phyloP scores from a whole-genome alignment of 139 green algal species.

The Nannochloris sp. region DNA sequence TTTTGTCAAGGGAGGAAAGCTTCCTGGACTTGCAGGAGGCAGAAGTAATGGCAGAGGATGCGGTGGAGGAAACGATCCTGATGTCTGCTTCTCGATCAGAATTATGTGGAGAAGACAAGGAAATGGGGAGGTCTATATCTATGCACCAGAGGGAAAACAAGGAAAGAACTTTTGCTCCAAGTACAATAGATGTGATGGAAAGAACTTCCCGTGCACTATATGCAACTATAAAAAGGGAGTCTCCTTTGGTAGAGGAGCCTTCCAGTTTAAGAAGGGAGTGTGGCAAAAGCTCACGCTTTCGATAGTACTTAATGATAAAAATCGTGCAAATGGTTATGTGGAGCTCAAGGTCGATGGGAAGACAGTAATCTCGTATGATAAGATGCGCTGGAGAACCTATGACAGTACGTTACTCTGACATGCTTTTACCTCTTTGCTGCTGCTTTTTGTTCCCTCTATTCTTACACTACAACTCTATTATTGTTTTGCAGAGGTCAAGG shows the following conservation, averaged over 20 bases:
- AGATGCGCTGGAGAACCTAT: conserved; percentile 8
- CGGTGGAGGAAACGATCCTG: conserved; percentile 9
- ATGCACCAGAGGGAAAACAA: conserved; percentile 1
- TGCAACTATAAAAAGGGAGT: conserved; percentile 14
- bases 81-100: conserved; percentile 7
- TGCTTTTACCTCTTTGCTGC: not conserved
- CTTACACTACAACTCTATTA: not conserved
- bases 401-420: not conserved
- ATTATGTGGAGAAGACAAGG: conserved; percentile 18
- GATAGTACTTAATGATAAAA: not conserved
- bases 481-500: conserved; percentile 7
- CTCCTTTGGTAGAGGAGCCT: conserved; percentile 7
- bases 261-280: conserved; percentile 7
- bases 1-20: conserved; percentile 20
- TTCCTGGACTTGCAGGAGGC: conserved; percentile 14
- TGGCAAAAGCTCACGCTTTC: conserved; percentile 6
- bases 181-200: not conserved
- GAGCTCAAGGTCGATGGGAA: conserved; percentile 1
- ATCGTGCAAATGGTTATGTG: conserved; percentile 3
- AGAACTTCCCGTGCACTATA: conserved; percentile 7
- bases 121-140: conserved; percentile 11
- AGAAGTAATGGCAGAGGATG: conserved; percentile 10
- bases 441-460: not conserved
- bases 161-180: conserved; percentile 10
- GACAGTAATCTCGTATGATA: not conserved